These are phyloP conservation scores for Niveomyces coronatus DNA, from an alignment of 2,329 filamentous ascomycete species.

Conservation along the genomic window DNA sequence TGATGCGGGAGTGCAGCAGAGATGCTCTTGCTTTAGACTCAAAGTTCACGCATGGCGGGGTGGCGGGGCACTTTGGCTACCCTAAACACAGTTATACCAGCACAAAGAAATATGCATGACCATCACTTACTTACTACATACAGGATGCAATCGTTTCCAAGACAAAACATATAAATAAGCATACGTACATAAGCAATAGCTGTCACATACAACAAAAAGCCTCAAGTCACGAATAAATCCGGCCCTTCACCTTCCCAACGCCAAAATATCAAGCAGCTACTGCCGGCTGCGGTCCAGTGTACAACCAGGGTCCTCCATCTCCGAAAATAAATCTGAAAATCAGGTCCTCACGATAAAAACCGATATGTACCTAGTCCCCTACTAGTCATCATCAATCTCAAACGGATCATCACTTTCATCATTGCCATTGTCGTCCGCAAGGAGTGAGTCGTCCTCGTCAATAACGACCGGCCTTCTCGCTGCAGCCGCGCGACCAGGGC, in stretches of 20 bases:
- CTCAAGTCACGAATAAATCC: background rate
- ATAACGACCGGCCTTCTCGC: conserved; percentile 24
- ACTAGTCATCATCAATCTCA: conserved; percentile 34
- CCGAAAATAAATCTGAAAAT: too few species aligned
- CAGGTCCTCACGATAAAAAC: too few species aligned
- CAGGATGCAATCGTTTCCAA: too few species aligned
- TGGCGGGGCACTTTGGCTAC: background rate
- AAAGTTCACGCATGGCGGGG: background rate
- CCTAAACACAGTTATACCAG: background rate
- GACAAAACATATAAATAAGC: conserved; percentile 1
- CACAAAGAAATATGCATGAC: background rate
- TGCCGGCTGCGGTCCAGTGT: background rate
- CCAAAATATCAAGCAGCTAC: conserved; percentile 1
- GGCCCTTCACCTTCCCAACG: conserved; percentile 1
- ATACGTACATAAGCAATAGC: background rate
- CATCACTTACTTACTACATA: too few species aligned
- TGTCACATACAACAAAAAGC: background rate
- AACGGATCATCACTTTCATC: conserved; percentile 36
- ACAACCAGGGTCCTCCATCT: too few species aligned
- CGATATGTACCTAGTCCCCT: conserved; percentile 6
- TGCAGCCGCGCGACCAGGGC: conserved; percentile 38
- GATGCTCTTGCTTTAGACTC: too few species aligned
- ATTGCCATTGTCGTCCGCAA: conserved; percentile 21
- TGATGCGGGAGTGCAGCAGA: background rate
- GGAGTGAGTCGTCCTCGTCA: conserved; percentile 28